Evolutionary conservation across 768 basidiomycete species (phyloP).

Genomic region (Macrolepiota albuminosa): DNA sequence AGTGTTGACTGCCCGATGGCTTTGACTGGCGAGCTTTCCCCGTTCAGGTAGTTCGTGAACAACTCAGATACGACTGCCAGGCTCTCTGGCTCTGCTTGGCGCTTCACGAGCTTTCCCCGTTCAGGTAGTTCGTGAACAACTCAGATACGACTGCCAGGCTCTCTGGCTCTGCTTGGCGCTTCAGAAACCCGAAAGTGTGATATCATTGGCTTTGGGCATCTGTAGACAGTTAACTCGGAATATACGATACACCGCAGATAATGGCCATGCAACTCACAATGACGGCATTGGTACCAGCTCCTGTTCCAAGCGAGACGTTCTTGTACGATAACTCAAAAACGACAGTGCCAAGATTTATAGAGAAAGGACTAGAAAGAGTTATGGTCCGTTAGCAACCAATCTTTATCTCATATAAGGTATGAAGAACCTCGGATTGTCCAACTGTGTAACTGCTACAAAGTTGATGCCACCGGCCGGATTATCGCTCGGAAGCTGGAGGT

Average conservation of each 20-base stretch:
- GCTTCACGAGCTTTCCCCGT: conserved; percentile 54
- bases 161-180: conserved; percentile 43
- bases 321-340: conserved; percentile 58
- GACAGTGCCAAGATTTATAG: conserved; percentile 64
- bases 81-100: conserved; percentile 40
- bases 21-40: conserved; percentile 50
- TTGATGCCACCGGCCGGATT: conserved; percentile 64
- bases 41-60: conserved; percentile 71
- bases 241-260: neutral
- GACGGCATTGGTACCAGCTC: conserved; percentile 44
- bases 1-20: conserved; percentile 57
- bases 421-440: conserved; percentile 53
- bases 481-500: conserved; percentile 64
- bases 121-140: conserved; percentile 70
- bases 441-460: conserved; percentile 50
- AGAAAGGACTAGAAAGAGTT: conserved; percentile 47
- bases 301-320: conserved; percentile 50
- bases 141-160: conserved; percentile 49
- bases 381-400: neutral
- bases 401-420: neutral
- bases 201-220: conserved; percentile 51
- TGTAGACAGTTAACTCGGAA: conserved; percentile 18
- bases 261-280: conserved; percentile 38
- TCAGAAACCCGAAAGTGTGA: conserved; percentile 50
- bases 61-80: conserved; percentile 52